Evolutionary conservation across 345 rosid species (phyloP).

Genomic region (Erucastrum elatum): DNA sequence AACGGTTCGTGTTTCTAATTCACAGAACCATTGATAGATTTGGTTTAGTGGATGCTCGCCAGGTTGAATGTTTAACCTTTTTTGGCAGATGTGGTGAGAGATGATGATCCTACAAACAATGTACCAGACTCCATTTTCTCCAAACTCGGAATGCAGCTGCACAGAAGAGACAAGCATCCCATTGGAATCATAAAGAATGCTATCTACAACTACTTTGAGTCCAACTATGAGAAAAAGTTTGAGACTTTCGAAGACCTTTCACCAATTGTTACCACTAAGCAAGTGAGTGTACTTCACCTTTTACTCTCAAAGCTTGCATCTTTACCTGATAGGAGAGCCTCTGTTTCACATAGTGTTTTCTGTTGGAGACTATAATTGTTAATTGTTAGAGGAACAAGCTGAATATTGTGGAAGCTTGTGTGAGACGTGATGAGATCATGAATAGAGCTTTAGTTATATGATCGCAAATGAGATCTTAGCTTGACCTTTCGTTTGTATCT

Average conservation of each 20-base stretch:
- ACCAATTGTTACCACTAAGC: constrained; percentile 84
- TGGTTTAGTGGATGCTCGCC: too few relatives aligned
- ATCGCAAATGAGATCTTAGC: not conserved
- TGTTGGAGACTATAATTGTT: not conserved
- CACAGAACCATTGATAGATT: too few relatives aligned
- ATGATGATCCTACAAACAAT: constrained; percentile 93
- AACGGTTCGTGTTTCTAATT: too few relatives aligned
- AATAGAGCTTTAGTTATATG: too few relatives aligned
- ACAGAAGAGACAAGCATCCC: constrained; percentile 74
- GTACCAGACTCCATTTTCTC: constrained; percentile 83
- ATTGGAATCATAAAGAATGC: constrained; percentile 89
- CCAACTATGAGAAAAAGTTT: constrained; percentile 59
- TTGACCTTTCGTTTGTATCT: not conserved
- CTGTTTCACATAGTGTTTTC: not conserved
- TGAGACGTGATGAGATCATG: too few relatives aligned
- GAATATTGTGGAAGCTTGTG: not conserved
- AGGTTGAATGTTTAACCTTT: not conserved
- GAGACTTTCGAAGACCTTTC: constrained; percentile 84
- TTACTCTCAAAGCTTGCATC: not conserved
- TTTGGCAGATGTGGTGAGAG: constrained; percentile 74
- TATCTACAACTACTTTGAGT: constrained; percentile 75
- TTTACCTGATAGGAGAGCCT: not conserved
- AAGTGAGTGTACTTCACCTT: constrained; percentile 48
- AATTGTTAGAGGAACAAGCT: not conserved
- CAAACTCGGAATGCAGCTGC: constrained; percentile 87